Evolutionary conservation across 1,139 yeast species (phyloP), one percentile per base, ranked within the genome.

Genomic region (Blastobotrys persicus): DNA sequence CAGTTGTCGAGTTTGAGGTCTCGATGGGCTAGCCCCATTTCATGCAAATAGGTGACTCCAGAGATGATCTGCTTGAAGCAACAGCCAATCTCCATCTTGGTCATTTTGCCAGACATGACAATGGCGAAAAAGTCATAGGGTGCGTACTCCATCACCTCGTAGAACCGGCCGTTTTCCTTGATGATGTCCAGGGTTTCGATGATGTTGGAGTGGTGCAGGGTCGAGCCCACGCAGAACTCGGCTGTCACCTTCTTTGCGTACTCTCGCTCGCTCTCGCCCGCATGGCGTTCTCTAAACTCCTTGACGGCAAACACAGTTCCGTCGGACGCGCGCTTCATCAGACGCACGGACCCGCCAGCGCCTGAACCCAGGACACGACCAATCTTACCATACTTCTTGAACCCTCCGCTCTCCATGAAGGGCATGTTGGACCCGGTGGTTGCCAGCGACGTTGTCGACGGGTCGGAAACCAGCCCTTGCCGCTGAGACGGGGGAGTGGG

Each of bases 131-230:
- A 85, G 69, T 94, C 99, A 52, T 85, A 86, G 17, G 96, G 97
- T 52, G 97, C 94, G 65, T 88, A 94, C 66, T 94, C 98, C 98
- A 94, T 92, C 45, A 94, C 91, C 68, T 94, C 97, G 66, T 83
- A 92, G 64, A 88, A 88, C 58, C 89, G 80, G 54, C 83, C 87
- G 58, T 83, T 84, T 61, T 89, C 97, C 62, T 88, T 86, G 51
- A 91, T 81, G 37, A 92, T 88, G 66, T 94, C 98, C 52, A 92
- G 78, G 0, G 98, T 92, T 66, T 91, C 94, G 61, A 92, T 89
- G 57, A 92, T 83, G 66, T 92, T 91, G 14, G 96, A 92, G 68
- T 92, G 98, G 62, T 88, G 92, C 58, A 92, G 74, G 3, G 98
- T 88, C 5, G 97, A 89, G 0, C 98, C 98, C 56, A 94, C 88